Evolutionary conservation across 495 filamentous ascomycete species (phyloP).

Genomic region (Pseudevernia furfuracea): DNA sequence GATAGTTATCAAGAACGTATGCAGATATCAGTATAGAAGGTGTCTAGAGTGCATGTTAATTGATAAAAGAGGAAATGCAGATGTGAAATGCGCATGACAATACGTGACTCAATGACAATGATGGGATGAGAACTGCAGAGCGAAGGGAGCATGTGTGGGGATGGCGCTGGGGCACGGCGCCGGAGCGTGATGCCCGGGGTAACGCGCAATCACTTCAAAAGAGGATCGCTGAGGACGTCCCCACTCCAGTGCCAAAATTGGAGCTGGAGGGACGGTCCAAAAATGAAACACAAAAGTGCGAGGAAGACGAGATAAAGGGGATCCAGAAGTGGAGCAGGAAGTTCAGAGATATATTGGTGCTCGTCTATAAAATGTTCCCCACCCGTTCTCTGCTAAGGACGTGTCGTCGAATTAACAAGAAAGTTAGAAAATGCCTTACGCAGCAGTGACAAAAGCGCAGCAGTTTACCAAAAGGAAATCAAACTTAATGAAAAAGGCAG

Average conservation of each 20-base stretch:
- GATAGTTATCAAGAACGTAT: slow-evolving; percentile 2
- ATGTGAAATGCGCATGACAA: slow-evolving; percentile 1
- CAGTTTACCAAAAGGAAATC: slow-evolving; percentile 23
- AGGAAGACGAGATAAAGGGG: background rate
- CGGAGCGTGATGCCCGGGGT: background rate
- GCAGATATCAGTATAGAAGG: slow-evolving; percentile 8
- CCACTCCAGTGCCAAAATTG: background rate
- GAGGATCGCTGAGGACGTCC: background rate
- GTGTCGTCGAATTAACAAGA: background rate
- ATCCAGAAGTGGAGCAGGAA: background rate
- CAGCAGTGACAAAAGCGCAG: slow-evolving; percentile 18
- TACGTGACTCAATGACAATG: background rate
- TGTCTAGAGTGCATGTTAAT: background rate
- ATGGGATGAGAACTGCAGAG: background rate
- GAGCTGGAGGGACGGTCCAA: background rate
- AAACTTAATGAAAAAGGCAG: slow-evolving; percentile 20
- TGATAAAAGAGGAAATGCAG: background rate
- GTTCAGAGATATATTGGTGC: background rate
- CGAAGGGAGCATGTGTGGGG: slow-evolving; percentile 2
- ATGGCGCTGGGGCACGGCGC: slow-evolving; percentile 1
- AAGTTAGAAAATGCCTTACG: slow-evolving; percentile 1
- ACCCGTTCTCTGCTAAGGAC: background rate
- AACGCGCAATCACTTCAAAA: slow-evolving; percentile 1
- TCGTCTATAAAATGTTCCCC: background rate
- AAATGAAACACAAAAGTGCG: background rate